Conservation (phyloP, 768 basidiomycete genomes). For the Rhizopogon sp. region DNA sequence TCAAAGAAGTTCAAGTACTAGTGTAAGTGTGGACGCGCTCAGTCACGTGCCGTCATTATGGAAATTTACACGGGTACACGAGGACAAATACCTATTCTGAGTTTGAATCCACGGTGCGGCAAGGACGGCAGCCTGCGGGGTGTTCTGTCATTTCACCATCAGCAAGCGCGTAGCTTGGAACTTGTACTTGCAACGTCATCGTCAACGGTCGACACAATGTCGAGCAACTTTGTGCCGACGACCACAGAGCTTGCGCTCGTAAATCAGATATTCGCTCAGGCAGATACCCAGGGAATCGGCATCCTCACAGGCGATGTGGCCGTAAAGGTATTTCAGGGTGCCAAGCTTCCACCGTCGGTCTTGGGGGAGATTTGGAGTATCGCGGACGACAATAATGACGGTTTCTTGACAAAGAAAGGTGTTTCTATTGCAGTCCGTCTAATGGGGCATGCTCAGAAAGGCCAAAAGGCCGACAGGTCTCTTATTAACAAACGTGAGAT, state of each 20-base stretch:
- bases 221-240: slow-evolving; percentile 40
- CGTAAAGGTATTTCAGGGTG: slow-evolving; percentile 78
- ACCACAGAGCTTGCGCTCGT: slow-evolving; percentile 53
- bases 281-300: slow-evolving; percentile 76
- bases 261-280: slow-evolving; percentile 64
- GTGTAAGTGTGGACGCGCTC: slow-evolving; percentile 18
- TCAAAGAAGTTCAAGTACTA: not conserved
- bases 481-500: slow-evolving; percentile 68
- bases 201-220: slow-evolving; percentile 26
- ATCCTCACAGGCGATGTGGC: slow-evolving; percentile 89
- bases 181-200: slow-evolving; percentile 14
- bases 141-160: not conserved
- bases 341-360: slow-evolving; percentile 68
- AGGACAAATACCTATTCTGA: slow-evolving; percentile 1
- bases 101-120: not conserved
- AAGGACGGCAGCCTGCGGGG: slow-evolving; percentile 2
- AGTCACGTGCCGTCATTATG: slow-evolving; percentile 20
- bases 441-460: slow-evolving; percentile 91
- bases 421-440: slow-evolving; percentile 86
- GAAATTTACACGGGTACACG: not conserved
- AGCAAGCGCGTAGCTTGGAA: slow-evolving; percentile 17
- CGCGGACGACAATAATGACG: slow-evolving; percentile 91
- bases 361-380: slow-evolving; percentile 94
- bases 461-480: slow-evolving; percentile 59
- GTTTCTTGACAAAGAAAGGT: slow-evolving; percentile 84